Evolutionary conservation across 2,329 filamentous ascomycete genomes (phyloP).

Genomic region (Claviceps citrina): DNA sequence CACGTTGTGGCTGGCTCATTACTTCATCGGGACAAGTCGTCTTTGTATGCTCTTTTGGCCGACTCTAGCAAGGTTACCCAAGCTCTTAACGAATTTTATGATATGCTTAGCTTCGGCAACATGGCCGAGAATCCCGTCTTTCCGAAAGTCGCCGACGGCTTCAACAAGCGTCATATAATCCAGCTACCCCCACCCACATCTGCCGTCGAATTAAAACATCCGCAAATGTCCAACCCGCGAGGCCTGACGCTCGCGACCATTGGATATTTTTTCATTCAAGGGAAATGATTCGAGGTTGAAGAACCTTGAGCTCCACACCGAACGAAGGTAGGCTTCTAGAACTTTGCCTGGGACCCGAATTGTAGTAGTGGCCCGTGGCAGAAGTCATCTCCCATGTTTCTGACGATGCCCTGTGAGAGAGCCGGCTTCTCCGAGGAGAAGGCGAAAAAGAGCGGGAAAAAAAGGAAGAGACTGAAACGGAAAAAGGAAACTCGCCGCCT

Average conservation of each 20-base stretch:
- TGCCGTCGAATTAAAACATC: neutral
- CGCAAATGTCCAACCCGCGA: neutral
- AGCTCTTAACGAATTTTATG: neutral
- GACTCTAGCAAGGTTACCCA: neutral
- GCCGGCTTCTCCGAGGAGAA: neutral
- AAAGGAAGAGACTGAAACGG: neutral
- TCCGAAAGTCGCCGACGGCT: neutral
- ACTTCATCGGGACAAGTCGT: neutral
- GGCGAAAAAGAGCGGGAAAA: neutral
- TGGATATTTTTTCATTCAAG: too few species aligned
- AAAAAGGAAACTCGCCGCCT: neutral
- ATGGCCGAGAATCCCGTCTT: neutral
- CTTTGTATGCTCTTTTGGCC: neutral
- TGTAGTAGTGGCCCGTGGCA: neutral
- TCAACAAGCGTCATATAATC: neutral
- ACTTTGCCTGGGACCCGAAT: too few species aligned
- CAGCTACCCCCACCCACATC: neutral
- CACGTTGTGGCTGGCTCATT: neutral
- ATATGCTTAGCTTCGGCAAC: neutral
- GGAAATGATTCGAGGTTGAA: too few species aligned
- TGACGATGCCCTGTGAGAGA: neutral
- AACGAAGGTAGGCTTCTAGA: too few species aligned
- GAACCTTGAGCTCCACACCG: too few species aligned
- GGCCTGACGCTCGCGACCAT: neutral
- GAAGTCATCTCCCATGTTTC: neutral